A percentile compares a stretch with the other conserved stretches of the same genome.
phyloP scores from a whole-genome alignment of 225 moss, liverwort and hornwort species.

The Takakia lepidozioides region DNA sequence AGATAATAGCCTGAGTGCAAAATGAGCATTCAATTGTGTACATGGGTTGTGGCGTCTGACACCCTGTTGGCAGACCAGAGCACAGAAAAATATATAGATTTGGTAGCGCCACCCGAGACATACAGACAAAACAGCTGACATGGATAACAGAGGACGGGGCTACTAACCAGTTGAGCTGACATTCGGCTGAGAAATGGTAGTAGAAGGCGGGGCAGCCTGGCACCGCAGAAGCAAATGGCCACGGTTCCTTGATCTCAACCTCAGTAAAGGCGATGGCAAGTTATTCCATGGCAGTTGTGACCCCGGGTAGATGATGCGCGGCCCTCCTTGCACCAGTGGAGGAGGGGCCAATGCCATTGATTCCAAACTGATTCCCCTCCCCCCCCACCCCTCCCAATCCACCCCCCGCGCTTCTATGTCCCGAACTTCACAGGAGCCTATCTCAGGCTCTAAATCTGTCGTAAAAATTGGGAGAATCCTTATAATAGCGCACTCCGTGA shows the following conservation, averaged over 20 bases:
- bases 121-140: background rate
- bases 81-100: background rate
- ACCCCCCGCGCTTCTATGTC: no score
- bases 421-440: no score
- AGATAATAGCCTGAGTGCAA: no score
- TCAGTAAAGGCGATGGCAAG: slow-evolving; percentile 2
- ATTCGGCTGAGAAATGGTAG: slow-evolving; percentile 50
- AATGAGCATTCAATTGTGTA: background rate
- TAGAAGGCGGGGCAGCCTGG: slow-evolving; percentile 40
- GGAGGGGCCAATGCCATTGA: no score
- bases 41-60: background rate
- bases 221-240: slow-evolving; percentile 22
- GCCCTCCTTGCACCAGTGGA: slow-evolving; percentile 22
- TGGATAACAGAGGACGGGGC: background rate
- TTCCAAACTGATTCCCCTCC: no score
- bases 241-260: slow-evolving; percentile 8
- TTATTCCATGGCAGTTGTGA: slow-evolving; percentile 23
- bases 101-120: background rate
- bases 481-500: no score
- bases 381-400: no score
- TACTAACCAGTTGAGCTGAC: slow-evolving; percentile 41
- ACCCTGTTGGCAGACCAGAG: background rate
- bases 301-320: slow-evolving; percentile 30
- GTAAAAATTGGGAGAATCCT: no score
- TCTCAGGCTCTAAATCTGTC: no score